Conservation (phyloP, 495 filamentous ascomycete genomes). For the Neurospora africana region DNA sequence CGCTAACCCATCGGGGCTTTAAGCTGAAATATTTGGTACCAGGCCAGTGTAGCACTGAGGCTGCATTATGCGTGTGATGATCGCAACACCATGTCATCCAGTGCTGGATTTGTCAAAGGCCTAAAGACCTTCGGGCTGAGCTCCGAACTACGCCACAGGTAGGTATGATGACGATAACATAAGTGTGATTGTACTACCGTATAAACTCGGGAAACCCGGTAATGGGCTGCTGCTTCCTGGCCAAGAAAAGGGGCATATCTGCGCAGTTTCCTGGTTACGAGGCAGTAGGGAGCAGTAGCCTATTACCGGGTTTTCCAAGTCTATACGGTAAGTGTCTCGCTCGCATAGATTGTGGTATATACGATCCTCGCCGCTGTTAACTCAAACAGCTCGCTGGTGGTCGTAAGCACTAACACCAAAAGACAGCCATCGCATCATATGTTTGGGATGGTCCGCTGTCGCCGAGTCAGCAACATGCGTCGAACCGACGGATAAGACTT, state of each 20-base stretch:
- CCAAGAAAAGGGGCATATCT: too few species aligned
- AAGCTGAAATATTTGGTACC: neutral
- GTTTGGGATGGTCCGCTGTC: neutral
- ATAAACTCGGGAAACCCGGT: too few species aligned
- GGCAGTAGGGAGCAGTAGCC: too few species aligned
- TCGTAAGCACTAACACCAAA: neutral
- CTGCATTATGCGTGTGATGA: neutral
- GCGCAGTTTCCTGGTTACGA: too few species aligned
- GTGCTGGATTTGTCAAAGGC: neutral
- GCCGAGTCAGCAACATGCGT: neutral
- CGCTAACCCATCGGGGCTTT: neutral
- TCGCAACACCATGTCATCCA: neutral
- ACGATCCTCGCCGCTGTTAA: neutral
- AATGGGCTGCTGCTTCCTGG: too few species aligned
- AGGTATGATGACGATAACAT: neutral
- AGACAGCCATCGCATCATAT: neutral
- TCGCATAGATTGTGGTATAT: neutral
- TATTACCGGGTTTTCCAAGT: too few species aligned
- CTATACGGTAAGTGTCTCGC: neutral
- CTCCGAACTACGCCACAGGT: neutral
- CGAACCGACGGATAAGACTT: neutral
- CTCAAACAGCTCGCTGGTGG: neutral
- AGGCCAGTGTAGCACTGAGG: neutral
- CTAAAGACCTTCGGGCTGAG: neutral
- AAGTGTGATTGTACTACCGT: neutral